Conservation (phyloP, 345 rosid species). For the Draba incana region DNA sequence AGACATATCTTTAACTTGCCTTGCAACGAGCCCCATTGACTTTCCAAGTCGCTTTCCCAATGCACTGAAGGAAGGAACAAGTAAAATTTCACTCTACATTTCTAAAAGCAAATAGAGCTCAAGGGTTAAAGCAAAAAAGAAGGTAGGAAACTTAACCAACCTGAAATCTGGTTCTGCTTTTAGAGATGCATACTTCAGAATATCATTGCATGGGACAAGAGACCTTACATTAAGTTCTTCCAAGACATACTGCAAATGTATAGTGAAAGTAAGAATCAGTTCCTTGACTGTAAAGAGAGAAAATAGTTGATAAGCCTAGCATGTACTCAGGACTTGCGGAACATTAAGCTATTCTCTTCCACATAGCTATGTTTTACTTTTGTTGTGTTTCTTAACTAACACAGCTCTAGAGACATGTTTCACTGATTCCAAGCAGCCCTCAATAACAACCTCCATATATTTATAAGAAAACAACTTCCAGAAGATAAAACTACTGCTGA, state of each 20-base stretch:
- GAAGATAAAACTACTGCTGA: constrained; percentile 4
- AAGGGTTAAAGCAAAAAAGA: not conserved
- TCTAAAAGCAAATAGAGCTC: constrained; percentile 18
- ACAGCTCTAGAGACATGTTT: constrained; percentile 23
- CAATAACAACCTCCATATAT: constrained; percentile 10
- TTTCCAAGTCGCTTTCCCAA: constrained; percentile 95
- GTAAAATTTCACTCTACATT: constrained; percentile 25
- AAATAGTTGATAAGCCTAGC: constrained; percentile 19
- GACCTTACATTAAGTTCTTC: constrained; percentile 91
- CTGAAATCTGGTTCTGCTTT: constrained; percentile 99
- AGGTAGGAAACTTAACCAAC: constrained; percentile 45
- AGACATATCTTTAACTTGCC: constrained; percentile 84
- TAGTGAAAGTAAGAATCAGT: constrained; percentile 21
- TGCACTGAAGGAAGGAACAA: constrained; percentile 49
- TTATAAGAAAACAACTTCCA: not conserved
- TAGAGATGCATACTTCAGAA: constrained; percentile 81
- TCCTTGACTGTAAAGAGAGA: constrained; percentile 4
- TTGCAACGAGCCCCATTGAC: constrained; percentile 85
- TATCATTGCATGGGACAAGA: constrained; percentile 77
- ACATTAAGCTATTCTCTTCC: not conserved
- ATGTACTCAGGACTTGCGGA: constrained; percentile 11
- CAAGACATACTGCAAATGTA: constrained; percentile 69
- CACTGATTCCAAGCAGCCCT: not conserved
- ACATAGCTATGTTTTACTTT: constrained; percentile 5
- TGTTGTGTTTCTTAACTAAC: not conserved